A percentile compares a stretch with the other conserved stretches of the same genome.
These are phyloP conservation scores for Cladosporium halotolerans DNA, from an alignment of 2,329 filamentous ascomycete genomes.

Conservation along the genomic window DNA sequence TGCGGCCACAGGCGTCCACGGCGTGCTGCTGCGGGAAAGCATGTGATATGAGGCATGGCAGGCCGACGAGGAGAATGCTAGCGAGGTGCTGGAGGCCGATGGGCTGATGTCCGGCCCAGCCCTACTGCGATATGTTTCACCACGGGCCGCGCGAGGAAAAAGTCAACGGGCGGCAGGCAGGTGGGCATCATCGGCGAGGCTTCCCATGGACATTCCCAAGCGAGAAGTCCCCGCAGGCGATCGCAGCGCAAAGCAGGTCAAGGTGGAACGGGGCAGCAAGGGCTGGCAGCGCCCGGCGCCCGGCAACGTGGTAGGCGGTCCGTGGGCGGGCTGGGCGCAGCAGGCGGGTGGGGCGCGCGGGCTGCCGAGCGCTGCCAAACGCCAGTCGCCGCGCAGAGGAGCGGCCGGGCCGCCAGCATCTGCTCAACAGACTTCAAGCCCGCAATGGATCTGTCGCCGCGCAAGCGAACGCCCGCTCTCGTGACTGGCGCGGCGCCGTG, in stretches of 20 bases:
- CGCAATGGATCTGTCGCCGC: background rate
- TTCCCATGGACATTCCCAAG: background rate
- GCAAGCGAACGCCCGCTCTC: background rate
- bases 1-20: too few relatives aligned
- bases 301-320: conserved; percentile 6
- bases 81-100: too few relatives aligned
- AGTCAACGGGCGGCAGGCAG: too few relatives aligned
- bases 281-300: background rate
- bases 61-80: too few relatives aligned
- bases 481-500: background rate
- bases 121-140: too few relatives aligned
- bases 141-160: too few relatives aligned
- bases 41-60: too few relatives aligned
- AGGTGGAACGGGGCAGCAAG: background rate
- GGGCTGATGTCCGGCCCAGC: too few relatives aligned
- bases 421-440: conserved; percentile 9
- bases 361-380: too few relatives aligned
- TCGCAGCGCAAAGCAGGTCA: background rate
- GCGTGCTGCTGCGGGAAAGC: too few relatives aligned
- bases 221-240: conserved; percentile 7
- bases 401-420: conserved; percentile 1
- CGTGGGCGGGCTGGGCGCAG: background rate
- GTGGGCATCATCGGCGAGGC: too few relatives aligned
- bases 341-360: too few relatives aligned
- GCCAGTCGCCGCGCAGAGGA: background rate